Evolutionary conservation across 306 rosid genomes (phyloP).

Genomic region (Rubus idaeus): DNA sequence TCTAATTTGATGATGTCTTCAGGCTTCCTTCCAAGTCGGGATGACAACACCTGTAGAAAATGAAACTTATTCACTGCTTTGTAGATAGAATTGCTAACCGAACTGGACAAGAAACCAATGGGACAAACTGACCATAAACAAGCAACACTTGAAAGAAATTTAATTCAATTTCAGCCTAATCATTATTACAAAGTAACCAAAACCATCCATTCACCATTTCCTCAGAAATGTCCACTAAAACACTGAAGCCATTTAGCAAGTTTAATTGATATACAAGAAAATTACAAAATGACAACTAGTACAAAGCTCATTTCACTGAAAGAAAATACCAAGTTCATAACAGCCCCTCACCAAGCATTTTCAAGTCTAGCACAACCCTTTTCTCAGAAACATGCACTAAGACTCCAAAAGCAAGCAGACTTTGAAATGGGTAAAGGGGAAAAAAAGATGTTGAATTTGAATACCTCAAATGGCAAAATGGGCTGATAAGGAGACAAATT

Average conservation of each 20-base stretch:
- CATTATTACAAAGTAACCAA: neutral
- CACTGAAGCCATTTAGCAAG: neutral
- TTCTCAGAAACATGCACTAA: neutral
- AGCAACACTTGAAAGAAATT: neutral
- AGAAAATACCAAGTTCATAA: neutral
- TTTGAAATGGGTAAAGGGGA: neutral
- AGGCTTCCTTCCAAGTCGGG: conserved; percentile 85
- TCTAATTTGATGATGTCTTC: conserved; percentile 96
- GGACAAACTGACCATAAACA: neutral
- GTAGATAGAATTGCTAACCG: conserved; percentile 15
- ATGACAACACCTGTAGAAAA: conserved; percentile 64
- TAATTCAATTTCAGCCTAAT: neutral
- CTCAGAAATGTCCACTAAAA: no score
- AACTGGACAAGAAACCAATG: neutral
- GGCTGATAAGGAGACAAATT: conserved; percentile 87
- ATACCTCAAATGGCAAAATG: conserved; percentile 93
- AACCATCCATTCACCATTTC: neutral
- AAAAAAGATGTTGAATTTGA: neutral
- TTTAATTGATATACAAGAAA: neutral
- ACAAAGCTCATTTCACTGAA: neutral
- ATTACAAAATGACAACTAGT: neutral
- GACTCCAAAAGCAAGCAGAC: neutral
- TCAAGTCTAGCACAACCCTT: neutral
- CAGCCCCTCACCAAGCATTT: neutral
- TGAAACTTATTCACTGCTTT: conserved; percentile 4